phyloP scores from a whole-genome alignment of 805 yeast genomes.

The Metschnikowia aberdeeniae region DNA sequence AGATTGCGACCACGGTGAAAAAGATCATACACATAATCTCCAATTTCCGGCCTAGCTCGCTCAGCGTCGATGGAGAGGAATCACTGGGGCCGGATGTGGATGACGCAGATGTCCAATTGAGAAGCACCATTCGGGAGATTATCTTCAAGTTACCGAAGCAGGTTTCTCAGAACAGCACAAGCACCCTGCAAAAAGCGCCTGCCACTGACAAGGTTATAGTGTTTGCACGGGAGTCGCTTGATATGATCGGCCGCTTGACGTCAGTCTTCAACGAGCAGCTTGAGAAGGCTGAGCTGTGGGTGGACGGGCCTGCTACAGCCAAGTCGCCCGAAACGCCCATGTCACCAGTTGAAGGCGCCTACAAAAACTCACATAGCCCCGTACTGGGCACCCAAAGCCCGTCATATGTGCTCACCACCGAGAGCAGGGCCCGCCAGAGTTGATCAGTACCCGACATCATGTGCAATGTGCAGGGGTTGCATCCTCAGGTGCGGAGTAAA shows the following conservation, averaged over 20 bases:
- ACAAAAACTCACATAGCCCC: background rate
- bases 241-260: conserved; percentile 79
- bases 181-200: conserved; percentile 29
- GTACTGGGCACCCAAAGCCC: background rate
- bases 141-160: conserved; percentile 65
- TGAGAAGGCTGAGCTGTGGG: conserved; percentile 84
- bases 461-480: too few species aligned
- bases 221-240: conserved; percentile 84
- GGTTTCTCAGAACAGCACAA: conserved; percentile 28
- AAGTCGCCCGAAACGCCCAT: background rate
- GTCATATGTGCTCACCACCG: background rate
- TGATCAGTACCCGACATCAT: background rate
- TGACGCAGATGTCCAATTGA: conserved; percentile 26
- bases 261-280: conserved; percentile 81
- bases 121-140: conserved; percentile 75
- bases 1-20: conserved; percentile 82
- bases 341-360: background rate
- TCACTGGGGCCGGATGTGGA: background rate
- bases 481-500: too few species aligned
- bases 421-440: background rate
- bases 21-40: conserved; percentile 84
- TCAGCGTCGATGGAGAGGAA: conserved; percentile 11
- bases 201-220: conserved; percentile 66
- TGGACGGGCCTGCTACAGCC: conserved; percentile 28
- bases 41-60: conserved; percentile 54